phyloP scores from a whole-genome alignment of 441 rosid genomes.

The Populus hybrid region DNA sequence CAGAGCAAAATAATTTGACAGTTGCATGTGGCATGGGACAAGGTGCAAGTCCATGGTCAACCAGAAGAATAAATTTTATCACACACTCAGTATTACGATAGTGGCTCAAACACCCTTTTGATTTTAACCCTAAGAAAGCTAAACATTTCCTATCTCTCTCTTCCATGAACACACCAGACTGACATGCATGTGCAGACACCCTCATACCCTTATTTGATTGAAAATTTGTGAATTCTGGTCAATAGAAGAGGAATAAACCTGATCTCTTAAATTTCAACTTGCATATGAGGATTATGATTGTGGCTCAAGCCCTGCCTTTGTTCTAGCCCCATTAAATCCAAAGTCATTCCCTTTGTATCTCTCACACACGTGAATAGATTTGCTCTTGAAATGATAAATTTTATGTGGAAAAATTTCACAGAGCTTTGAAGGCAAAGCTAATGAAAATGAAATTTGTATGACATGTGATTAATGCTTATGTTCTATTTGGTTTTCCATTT shows the following conservation, averaged over 20 bases:
- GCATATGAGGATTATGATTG: neutral
- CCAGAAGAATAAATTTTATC: neutral
- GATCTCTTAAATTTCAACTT: neutral
- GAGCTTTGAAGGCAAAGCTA: neutral
- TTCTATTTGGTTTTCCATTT: constrained; percentile 10
- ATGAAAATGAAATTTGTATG: neutral
- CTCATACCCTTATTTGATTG: neutral
- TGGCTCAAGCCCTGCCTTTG: neutral
- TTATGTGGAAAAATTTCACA: neutral
- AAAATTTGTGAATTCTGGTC: neutral
- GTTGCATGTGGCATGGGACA: neutral
- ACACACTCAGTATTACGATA: neutral
- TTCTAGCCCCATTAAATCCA: neutral
- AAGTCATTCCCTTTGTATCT: neutral
- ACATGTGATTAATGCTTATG: neutral
- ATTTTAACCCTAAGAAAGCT: neutral
- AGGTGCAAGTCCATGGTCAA: neutral
- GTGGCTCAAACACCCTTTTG: neutral
- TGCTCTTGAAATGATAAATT: neutral
- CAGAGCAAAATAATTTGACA: neutral
- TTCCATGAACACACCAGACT: neutral
- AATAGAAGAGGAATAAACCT: neutral
- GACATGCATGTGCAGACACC: neutral
- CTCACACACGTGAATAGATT: neutral
- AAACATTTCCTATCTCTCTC: neutral